These are phyloP conservation scores for Hygrophoropsis aurantiaca DNA, from an alignment of 768 basidiomycete genomes.

Conservation along the genomic window DNA sequence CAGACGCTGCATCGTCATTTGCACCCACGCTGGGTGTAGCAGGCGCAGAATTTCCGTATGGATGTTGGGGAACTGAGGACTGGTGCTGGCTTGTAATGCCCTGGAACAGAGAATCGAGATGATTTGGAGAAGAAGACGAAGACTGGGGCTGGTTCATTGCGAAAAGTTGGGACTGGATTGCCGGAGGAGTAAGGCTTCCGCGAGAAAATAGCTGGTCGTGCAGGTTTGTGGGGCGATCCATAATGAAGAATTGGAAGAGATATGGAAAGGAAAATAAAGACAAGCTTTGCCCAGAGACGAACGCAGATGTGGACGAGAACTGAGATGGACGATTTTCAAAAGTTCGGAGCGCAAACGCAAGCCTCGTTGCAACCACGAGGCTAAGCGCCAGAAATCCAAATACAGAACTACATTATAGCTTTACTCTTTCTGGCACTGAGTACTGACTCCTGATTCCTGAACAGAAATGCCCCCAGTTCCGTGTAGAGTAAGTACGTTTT, in stretches of 20 bases:
- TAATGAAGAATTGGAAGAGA: slow-evolving; percentile 1
- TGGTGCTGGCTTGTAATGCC: slow-evolving; percentile 45
- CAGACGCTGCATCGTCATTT: slow-evolving; percentile 41
- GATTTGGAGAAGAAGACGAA: slow-evolving; percentile 48
- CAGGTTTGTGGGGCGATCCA: slow-evolving; percentile 9
- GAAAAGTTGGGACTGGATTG: slow-evolving; percentile 31
- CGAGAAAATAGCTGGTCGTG: slow-evolving; percentile 51
- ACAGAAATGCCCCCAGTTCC: no score
- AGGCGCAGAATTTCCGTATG: slow-evolving; percentile 43
- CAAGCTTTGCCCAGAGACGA: slow-evolving; percentile 3
- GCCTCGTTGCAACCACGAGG: no score
- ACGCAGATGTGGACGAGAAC: slow-evolving; percentile 5
- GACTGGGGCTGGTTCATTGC: slow-evolving; percentile 37
- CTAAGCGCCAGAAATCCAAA: no score
- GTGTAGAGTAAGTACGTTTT: no score
- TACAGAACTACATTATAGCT: no score
- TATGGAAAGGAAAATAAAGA: not conserved
- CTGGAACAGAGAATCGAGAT: slow-evolving; percentile 71
- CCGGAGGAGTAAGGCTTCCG: slow-evolving; percentile 48
- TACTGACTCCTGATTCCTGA: no score
- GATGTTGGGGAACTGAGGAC: slow-evolving; percentile 30
- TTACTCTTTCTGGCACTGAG: no score
- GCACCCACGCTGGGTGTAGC: slow-evolving; percentile 42
- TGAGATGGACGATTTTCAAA: not conserved
- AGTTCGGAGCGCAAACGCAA: no score